Evolutionary conservation across 1,284 basidiomycete genomes (phyloP).

Genomic region (Leccinum solheimii): DNA sequence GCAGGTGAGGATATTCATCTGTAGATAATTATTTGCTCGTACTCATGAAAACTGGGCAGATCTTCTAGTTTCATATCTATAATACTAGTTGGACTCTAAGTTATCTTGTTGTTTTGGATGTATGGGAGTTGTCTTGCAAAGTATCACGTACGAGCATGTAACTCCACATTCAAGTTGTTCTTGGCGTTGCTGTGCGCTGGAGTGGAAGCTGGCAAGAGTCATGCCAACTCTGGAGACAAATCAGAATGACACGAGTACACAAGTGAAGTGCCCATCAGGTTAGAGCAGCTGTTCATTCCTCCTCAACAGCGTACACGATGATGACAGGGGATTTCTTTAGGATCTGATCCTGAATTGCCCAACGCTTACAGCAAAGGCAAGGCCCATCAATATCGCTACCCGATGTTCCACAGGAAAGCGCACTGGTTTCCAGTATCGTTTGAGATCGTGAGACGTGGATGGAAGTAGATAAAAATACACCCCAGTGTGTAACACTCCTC

Average conservation of each 20-base stretch:
- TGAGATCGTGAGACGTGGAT: neutral
- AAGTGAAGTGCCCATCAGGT: neutral
- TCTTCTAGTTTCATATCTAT: neutral
- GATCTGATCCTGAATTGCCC: neutral
- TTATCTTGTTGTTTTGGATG: neutral
- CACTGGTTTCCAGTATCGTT: neutral
- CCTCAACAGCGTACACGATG: neutral
- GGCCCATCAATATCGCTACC: neutral
- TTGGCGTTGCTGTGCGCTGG: too few species aligned
- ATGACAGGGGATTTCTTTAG: neutral
- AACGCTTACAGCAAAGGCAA: neutral
- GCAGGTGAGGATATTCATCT: neutral
- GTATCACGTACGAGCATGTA: neutral
- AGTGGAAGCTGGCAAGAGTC: neutral
- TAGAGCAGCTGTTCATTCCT: neutral
- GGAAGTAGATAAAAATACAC: neutral
- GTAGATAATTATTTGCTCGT: neutral
- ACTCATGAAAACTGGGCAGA: neutral
- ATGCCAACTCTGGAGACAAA: neutral
- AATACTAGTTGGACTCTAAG: neutral
- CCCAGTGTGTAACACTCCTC: neutral
- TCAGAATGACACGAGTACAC: neutral
- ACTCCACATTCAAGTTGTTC: neutral
- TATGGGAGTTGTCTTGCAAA: neutral
- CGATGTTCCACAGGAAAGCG: neutral